A percentile compares a stretch with the other conserved stretches of the same genome.
Evolutionary conservation across 2,329 filamentous ascomycete species (phyloP).

Genomic region (Balansia obtecta): DNA sequence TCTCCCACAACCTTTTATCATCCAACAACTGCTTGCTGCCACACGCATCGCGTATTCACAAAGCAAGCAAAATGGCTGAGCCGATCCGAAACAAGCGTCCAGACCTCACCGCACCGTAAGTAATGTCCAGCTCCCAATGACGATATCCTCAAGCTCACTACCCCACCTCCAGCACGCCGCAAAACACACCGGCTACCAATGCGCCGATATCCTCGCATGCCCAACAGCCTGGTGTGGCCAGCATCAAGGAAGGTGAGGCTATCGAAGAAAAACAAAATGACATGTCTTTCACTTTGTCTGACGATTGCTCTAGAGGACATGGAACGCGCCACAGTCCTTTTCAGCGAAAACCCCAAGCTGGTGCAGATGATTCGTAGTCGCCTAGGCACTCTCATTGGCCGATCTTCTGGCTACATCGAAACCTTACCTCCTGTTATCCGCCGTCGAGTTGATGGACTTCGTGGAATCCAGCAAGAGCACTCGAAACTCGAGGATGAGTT

Average conservation of each 20-base stretch:
- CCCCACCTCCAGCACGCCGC: slow-evolving; percentile 64
- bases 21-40: slow-evolving; percentile 12
- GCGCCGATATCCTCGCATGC: slow-evolving; percentile 96
- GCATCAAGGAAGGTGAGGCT: slow-evolving; percentile 88
- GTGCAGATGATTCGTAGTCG: slow-evolving; percentile 97
- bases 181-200: slow-evolving; percentile 93
- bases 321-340: slow-evolving; percentile 76
- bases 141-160: slow-evolving; percentile 21
- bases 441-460: slow-evolving; percentile 85
- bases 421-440: slow-evolving; percentile 81
- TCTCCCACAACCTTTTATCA: slow-evolving; percentile 17
- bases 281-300: not conserved
- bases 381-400: slow-evolving; percentile 82
- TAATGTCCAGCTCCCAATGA: slow-evolving; percentile 14
- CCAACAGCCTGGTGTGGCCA: slow-evolving; percentile 84
- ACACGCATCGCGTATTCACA: not conserved
- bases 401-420: slow-evolving; percentile 96
- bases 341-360: slow-evolving; percentile 88
- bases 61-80: slow-evolving; percentile 41
- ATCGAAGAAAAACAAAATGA: not conserved
- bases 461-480: slow-evolving; percentile 98
- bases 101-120: slow-evolving; percentile 47
- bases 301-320: slow-evolving; percentile 58
- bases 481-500: slow-evolving; percentile 97
- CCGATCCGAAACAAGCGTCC: slow-evolving; percentile 52